phyloP scores from a whole-genome alignment of 306 rosid species.

The Fragaria ananassa region DNA sequence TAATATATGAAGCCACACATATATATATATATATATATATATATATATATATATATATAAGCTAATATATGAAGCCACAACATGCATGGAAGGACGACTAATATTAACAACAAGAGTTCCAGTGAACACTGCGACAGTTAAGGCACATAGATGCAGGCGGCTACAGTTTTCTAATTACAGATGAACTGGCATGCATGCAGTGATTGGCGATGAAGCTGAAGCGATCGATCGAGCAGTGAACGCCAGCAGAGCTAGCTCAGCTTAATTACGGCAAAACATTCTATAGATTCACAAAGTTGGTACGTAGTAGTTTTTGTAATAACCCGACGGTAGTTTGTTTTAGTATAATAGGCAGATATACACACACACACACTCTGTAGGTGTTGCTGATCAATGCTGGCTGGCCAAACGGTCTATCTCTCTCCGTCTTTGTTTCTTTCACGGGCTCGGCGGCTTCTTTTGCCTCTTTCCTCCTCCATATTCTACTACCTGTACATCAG shows the following conservation, averaged over 20 bases:
- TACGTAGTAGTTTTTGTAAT: not conserved
- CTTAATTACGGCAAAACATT: not conserved
- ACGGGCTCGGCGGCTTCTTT: slow-evolving; percentile 15
- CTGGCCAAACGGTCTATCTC: not conserved
- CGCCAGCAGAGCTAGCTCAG: not conserved
- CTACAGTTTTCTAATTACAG: not conserved
- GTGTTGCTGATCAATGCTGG: not conserved
- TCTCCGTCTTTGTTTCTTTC: not conserved
- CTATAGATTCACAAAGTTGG: not conserved
- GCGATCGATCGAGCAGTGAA: not conserved
- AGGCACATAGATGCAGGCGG: not conserved
- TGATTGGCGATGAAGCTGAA: not conserved
- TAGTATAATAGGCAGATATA: not conserved
- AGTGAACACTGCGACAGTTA: not conserved
- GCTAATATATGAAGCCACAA: not conserved
- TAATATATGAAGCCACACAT: not conserved
- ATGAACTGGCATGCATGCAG: not conserved
- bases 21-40: too few species aligned
- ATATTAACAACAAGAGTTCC: not conserved
- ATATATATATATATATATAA: too few species aligned
- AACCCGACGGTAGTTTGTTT: not conserved
- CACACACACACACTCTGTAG: not conserved
- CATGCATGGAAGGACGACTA: not conserved
- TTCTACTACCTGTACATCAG: not conserved
- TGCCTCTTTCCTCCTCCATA: not conserved